These are phyloP conservation scores for Trichoderma koningiopsis DNA, from an alignment of 2,329 filamentous ascomycete genomes.

Conservation along the genomic window DNA sequence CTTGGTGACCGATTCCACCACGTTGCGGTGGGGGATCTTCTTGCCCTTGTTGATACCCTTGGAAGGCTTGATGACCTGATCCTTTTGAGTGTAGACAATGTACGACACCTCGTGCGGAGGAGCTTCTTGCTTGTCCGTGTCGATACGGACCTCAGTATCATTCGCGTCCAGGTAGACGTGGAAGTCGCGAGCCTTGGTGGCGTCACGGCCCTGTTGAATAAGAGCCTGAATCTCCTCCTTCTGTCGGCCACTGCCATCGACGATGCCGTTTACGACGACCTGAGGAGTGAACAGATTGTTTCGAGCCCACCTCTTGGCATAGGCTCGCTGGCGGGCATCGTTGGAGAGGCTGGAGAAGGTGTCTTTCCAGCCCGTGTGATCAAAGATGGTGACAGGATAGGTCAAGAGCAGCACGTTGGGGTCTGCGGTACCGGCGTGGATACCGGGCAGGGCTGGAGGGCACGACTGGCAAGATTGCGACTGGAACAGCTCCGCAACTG, in stretches of 20 bases:
- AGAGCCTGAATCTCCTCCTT: conserved; percentile 14
- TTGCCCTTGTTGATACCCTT: conserved; percentile 20
- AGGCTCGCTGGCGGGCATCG: conserved; percentile 12
- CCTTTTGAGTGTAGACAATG: neutral
- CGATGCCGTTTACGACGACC: conserved; percentile 8
- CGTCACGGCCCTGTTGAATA: conserved; percentile 15
- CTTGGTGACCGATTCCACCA: conserved; percentile 12
- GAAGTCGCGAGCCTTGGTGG: conserved; percentile 10
- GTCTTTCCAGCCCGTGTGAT: conserved; percentile 21
- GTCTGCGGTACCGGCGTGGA: conserved; percentile 21
- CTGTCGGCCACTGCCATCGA: conserved; percentile 6
- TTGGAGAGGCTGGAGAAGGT: conserved; percentile 18
- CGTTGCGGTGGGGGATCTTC: conserved; percentile 21
- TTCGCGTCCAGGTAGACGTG: conserved; percentile 17
- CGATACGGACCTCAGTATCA: conserved; percentile 15
- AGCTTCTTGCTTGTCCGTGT: conserved; percentile 14
- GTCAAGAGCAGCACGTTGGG: conserved; percentile 19
- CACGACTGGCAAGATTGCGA: conserved; percentile 19
- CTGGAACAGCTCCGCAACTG: conserved; percentile 19
- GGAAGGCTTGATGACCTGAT: conserved; percentile 12
- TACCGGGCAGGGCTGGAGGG: conserved; percentile 7
- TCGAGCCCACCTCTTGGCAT: conserved; percentile 15
- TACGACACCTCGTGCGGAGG: conserved; percentile 1
- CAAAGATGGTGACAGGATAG: conserved; percentile 19
- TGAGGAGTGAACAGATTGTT: conserved; percentile 12